Base-by-base conservation (phyloP, 495 filamentous ascomycete species). In the Peziza echinospora region DNA sequence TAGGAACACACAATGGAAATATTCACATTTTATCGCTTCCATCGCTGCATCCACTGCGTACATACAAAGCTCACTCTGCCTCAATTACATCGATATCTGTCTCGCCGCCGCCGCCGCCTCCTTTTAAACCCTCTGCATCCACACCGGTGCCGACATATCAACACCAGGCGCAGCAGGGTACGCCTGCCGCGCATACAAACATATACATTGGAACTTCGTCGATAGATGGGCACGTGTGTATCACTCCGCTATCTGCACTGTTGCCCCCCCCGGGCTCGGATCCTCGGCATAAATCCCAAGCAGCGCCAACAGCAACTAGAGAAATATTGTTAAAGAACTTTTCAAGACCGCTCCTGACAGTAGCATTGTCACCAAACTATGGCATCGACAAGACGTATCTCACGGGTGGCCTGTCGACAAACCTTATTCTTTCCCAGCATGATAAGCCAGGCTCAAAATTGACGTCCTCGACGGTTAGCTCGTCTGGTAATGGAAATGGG, bases 1-100 rank as follows among this genome's bases (percentile, higher is more conserved):
- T 91, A 51, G 89, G 89, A 52, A 93, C 91, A 3, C 89, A 97
- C 62, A 94, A 93, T 64, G 89, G 89, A 52, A 93, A 89, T 55
- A 84, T 96, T 54, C 81, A 96, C 69, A 78, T 92, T 26, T 61
- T 93, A 21, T 78, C 82, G 26, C 55, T 94, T 16, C 86, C 91
- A 6, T 70, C 75, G 4, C 75, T 96, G 54, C 75, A 84, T 46
- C 62, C 77, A 10, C 63, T 96, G 21, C 77, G 82, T 50, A 75
- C 78, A 46, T 97, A 93, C 62, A 80, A 83, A 50, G 87, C 84
- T 23, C 89, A 96, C 58, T 77, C 80, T 24, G 89, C 89, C 37
- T 93, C 84, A 28, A 74, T 94, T 26, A 87, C 87, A 2, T 75
- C 72, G 43, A 69, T 96, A 39, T 94, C 89, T 3, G 77, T 94